Evolutionary conservation across 345 rosid genomes (phyloP).

Genomic region (Garcia nutans): DNA sequence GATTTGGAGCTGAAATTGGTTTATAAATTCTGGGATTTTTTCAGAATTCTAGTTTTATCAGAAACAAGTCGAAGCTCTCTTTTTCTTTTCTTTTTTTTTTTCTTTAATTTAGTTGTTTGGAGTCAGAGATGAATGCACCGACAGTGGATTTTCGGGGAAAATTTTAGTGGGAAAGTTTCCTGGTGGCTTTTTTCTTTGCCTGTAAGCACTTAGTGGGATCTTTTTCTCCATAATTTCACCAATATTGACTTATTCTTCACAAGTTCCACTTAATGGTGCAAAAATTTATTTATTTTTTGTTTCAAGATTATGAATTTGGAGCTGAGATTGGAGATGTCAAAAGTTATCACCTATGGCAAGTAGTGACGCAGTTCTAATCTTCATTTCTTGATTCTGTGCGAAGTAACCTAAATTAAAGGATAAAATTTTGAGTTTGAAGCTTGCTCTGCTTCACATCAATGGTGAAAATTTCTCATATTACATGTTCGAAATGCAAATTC

Average conservation of each 20-base stretch:
- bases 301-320: neutral
- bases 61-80: neutral
- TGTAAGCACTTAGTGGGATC: neutral
- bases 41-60: neutral
- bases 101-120: neutral
- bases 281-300: neutral
- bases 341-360: neutral
- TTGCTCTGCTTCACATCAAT: neutral
- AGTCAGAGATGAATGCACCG: slow-evolving; percentile 16
- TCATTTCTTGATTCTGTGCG: slow-evolving; percentile 1
- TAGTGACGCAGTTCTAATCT: neutral
- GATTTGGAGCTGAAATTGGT: neutral
- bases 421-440: neutral
- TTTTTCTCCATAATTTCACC: neutral
- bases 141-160: slow-evolving; percentile 8
- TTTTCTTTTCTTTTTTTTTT: neutral
- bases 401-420: too few relatives aligned
- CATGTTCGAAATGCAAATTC: too few relatives aligned
- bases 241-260: neutral
- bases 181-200: neutral
- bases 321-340: neutral
- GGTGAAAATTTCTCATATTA: neutral
- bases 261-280: neutral
- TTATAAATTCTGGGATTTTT: neutral
- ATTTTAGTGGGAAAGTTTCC: neutral